These are phyloP conservation scores for Phytophthora megakarya DNA, from an alignment of 352 stramenopile species.

Conservation along the genomic window DNA sequence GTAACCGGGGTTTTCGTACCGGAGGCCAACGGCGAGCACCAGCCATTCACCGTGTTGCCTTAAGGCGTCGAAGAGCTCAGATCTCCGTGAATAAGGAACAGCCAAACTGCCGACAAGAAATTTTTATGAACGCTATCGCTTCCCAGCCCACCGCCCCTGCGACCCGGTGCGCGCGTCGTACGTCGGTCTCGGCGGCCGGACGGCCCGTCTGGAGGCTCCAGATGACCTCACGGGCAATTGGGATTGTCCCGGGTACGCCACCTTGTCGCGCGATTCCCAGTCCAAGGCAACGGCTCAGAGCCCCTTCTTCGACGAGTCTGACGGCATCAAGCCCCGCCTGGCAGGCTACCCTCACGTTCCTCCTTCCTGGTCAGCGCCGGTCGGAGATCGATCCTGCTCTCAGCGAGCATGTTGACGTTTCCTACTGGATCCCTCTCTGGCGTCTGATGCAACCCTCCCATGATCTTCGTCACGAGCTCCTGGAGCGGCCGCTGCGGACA, in stretches of 20 bases:
- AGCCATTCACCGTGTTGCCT: slow-evolving; percentile 16
- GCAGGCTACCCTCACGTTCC: not conserved
- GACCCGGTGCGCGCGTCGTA: not conserved
- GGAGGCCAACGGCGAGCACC: slow-evolving; percentile 10
- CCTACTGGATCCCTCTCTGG: slow-evolving; percentile 7
- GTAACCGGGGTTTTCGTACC: slow-evolving; percentile 16
- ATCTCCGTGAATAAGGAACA: slow-evolving; percentile 16
- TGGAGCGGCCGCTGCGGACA: slow-evolving; percentile 4
- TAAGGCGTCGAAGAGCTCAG: slow-evolving; percentile 1
- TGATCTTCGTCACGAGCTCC: not conserved
- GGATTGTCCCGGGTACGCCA: slow-evolving; percentile 8
- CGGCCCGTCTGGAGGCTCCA: not conserved
- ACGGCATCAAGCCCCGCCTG: slow-evolving; percentile 5
- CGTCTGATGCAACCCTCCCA: not conserved
- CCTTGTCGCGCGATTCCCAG: not conserved
- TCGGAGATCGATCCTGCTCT: not conserved
- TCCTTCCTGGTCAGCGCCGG: not conserved
- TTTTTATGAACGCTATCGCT: slow-evolving; percentile 1
- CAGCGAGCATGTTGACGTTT: not conserved
- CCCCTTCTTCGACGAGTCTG: slow-evolving; percentile 7
- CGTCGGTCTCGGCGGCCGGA: not conserved
- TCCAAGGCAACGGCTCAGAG: not conserved
- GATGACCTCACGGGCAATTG: not conserved
- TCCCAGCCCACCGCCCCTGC: not conserved
- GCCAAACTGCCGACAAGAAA: slow-evolving; percentile 9